Evolutionary conservation across 371 early-diverging fungal genomes (phyloP), one percentile per base, ranked within the genome.

Genomic region (Catenaria anguillulae): DNA sequence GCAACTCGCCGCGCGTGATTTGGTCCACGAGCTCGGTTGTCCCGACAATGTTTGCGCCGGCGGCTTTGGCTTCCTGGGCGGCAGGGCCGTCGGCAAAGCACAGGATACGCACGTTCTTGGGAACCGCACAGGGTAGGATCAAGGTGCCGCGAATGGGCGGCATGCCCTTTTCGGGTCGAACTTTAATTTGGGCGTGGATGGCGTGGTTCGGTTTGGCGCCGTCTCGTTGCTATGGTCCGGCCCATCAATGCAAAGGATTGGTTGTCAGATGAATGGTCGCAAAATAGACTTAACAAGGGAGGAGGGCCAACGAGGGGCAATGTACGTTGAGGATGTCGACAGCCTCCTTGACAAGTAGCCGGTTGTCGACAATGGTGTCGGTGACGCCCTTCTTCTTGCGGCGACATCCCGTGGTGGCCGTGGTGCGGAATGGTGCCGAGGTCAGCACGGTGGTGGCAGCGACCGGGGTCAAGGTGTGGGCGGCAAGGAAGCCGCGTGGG

Each of bases 1-100:
- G 76, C 62, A 86, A 66, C 67, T 80, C 73, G 36, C 81, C 83
- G 19, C 82, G 79, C 70, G 74, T 71, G 19, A 81, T 73, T 66
- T 65, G 74, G 55, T 84, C 80, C 56, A 95, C 77, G 65, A 95
- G 73, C 61, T 95, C 96, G 45, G 84, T 82, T 5, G 87, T 92
- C 36, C 96, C 96, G 2, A 95, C 93, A 68, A 81, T 77, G 54
- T 79, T 76, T 34, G 88, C 89, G 13, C 91, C 91, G 15, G 89
- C 80, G 10, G 79, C 80, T 17, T 83, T 85, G 0, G 93, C 96
- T 55, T 82, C 84, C 36, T 84, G 81, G 6, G 92, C 96, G 56
- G 78, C 80, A 56, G 79, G 76, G 55, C 88, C 90, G 63, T 85
- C 85, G 13, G 89, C 88, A 74, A 89, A 89, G 26, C 87, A 88